These are phyloP conservation scores for Myriangium duriaei DNA, from an alignment of 2,329 filamentous ascomycete species.

Conservation along the genomic window DNA sequence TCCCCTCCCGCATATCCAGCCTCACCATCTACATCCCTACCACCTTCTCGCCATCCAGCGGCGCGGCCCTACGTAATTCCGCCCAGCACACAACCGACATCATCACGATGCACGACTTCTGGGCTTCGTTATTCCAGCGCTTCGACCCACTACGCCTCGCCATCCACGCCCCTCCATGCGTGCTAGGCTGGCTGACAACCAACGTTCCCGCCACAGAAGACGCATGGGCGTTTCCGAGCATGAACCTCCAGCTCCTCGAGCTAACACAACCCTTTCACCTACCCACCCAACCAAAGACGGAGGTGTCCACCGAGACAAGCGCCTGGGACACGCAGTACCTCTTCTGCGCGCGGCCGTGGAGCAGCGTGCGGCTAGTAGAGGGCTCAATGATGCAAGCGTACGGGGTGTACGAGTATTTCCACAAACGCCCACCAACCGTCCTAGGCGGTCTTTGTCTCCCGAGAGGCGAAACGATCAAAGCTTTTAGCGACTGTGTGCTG, in stretches of 20 bases:
- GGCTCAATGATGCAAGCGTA: conserved; percentile 62
- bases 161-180: conserved; percentile 1
- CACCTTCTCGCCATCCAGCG: no score
- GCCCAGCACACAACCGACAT: conserved; percentile 6
- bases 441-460: conserved; percentile 36
- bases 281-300: not conserved
- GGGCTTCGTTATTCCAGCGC: conserved; percentile 3
- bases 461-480: conserved; percentile 9
- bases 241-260: conserved; percentile 6
- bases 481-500: conserved; percentile 45
- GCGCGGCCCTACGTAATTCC: conserved; percentile 1
- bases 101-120: conserved; percentile 8
- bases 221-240: conserved; percentile 4
- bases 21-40: no score
- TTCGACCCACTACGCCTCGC: conserved; percentile 4
- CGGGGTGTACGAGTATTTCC: conserved; percentile 58
- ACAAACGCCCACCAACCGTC: conserved; percentile 50
- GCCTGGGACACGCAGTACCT: conserved; percentile 22
- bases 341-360: conserved; percentile 52
- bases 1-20: no score
- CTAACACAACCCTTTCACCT: not conserved
- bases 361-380: conserved; percentile 56
- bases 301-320: not conserved
- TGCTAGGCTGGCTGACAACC: conserved; percentile 5
- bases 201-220: conserved; percentile 1